Evolutionary conservation across 495 filamentous ascomycete species (phyloP), one percentile per base, ranked within the genome.

Genomic region (Hypoxylon fuscum): DNA sequence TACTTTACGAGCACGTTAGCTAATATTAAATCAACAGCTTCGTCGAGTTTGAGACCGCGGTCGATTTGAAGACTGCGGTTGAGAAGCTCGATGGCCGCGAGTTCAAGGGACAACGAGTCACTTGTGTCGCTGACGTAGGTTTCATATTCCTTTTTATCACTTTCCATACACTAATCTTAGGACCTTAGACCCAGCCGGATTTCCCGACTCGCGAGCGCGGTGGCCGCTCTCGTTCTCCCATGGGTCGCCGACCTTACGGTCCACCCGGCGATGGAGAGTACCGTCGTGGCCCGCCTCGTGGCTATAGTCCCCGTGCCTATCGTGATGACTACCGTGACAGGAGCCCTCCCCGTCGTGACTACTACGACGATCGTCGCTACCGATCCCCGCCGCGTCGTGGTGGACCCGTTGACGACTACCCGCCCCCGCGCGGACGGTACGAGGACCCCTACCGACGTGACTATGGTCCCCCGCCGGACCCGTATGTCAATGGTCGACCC

Each of bases 1-100:
- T 55, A 27, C 8, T 27, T 31, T 42, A 35, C 3, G 32, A 31
- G 18, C 37, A 29, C n/a, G 6, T 27, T 31, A 25, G 11, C 38
- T 58, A 45, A 53, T 20, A n/a, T 46, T 44, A 27, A 48, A 9
- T 25, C 23, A 25, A 44, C 64, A 98, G 96, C 72, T 97, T 97
- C 76, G 95, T 98, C 67, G 95, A 98, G 74, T 98, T 96, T 68
- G 96, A 98, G 77, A 96, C 91, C 45, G 88, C 88, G 25, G 87
- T 85, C 51, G 95, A 98, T 73, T 80, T 98, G 53, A 92, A 91
- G 73, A 86, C 87, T 35, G 95, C 96, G 32, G 89, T 97, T 54
- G 88, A 96, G 70, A 97, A 96, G 74, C 87, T 98, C 40, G 94
- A 98, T 69, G 85, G 84, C 62, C 87, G 87, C 66, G 92, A 96